These are phyloP conservation scores for Cubamyces lactineus DNA, from an alignment of 768 basidiomycete genomes.

Conservation along the genomic window DNA sequence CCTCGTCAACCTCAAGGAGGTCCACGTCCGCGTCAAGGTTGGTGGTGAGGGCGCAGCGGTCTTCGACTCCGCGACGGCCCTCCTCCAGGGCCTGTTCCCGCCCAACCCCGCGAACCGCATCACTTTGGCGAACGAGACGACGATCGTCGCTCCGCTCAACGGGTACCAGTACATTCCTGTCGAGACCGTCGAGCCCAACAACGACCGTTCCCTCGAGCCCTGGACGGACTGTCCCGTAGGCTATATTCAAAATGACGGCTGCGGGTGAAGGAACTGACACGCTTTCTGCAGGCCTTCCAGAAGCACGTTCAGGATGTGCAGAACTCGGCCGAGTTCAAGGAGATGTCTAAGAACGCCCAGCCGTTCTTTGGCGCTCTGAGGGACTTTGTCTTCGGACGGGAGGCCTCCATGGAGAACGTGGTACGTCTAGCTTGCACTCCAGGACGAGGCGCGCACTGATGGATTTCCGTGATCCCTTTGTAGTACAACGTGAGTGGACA, in stretches of 20 bases:
- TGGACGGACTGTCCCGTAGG: conserved; percentile 68
- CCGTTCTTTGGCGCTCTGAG: conserved; percentile 68
- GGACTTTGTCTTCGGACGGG: conserved; percentile 74
- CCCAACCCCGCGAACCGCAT: conserved; percentile 75
- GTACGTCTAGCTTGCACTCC: conserved; percentile 44
- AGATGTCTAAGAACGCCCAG: conserved; percentile 53
- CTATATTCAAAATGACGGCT: not conserved
- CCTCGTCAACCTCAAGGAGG: conserved; percentile 71
- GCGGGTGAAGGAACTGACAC: not conserved
- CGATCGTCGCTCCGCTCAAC: conserved; percentile 70
- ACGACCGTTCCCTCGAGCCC: conserved; percentile 82
- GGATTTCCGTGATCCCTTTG: not conserved
- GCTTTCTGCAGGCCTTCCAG: conserved; percentile 55
- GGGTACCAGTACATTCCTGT: conserved; percentile 88
- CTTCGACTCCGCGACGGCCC: conserved; percentile 83
- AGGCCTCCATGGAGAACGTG: conserved; percentile 67
- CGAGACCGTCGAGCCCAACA: conserved; percentile 84
- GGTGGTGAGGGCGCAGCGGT: conserved; percentile 86
- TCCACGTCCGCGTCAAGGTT: conserved; percentile 79
- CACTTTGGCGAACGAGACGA: conserved; percentile 76
- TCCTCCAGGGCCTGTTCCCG: conserved; percentile 86
- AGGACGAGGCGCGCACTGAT: conserved; percentile 22
- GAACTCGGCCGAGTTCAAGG: conserved; percentile 66
- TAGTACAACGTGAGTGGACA: conserved; percentile 72
- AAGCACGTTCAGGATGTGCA: conserved; percentile 66